Evolutionary conservation across 2,329 filamentous ascomycete species (phyloP).

Genomic region (Aureobasidium sp.): DNA sequence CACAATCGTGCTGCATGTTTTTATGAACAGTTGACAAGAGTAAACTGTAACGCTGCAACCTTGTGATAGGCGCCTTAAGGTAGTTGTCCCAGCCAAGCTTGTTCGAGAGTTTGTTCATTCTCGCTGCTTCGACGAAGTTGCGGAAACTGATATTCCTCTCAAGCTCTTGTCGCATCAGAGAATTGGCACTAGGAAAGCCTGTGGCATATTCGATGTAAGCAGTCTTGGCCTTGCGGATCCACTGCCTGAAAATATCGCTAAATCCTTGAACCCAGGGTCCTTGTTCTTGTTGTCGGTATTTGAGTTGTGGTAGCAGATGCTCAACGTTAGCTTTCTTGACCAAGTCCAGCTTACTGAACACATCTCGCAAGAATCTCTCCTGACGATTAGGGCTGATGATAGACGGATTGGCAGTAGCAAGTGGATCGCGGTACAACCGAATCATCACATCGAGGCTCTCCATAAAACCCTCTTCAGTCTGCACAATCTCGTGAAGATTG

Average conservation of each 20-base stretch:
- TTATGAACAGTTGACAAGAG: constrained; percentile 75
- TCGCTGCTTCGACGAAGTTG: constrained; percentile 72
- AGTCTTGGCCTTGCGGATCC: constrained; percentile 86
- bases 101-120: constrained; percentile 67
- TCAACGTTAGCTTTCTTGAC: constrained; percentile 91
- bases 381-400: constrained; percentile 73
- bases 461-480: constrained; percentile 86
- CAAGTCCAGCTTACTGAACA: constrained; percentile 84
- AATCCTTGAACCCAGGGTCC: constrained; percentile 91
- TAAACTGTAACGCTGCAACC: constrained; percentile 82
- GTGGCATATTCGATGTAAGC: constrained; percentile 91
- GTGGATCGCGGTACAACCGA: constrained; percentile 73
- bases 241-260: constrained; percentile 95
- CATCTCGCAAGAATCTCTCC: constrained; percentile 69
- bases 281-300: constrained; percentile 94
- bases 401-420: constrained; percentile 63
- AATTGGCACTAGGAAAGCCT: constrained; percentile 74
- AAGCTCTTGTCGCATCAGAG: constrained; percentile 73
- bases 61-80: constrained; percentile 84
- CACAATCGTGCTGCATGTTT: constrained; percentile 72
- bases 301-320: constrained; percentile 82
- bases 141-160: constrained; percentile 80
- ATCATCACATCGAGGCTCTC: constrained; percentile 79
- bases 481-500: constrained; percentile 89
- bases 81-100: constrained; percentile 92